Conservation (phyloP, 768 basidiomycete species). For the Lanmaoa rubissima region DNA sequence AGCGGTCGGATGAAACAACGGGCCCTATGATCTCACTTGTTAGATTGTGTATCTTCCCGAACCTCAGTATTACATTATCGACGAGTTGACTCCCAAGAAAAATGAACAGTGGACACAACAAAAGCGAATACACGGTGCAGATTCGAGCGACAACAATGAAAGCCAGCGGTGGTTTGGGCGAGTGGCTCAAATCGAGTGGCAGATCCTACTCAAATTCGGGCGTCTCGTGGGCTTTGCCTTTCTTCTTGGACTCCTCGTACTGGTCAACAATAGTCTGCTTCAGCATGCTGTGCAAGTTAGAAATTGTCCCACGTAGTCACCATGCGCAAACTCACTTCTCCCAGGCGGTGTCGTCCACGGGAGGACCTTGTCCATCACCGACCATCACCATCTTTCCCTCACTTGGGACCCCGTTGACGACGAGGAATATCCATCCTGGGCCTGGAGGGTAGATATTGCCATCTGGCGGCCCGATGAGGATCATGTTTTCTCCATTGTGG, state of each 20-base stretch:
- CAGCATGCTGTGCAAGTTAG: slow-evolving; percentile 42
- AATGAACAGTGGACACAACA: slow-evolving; percentile 1
- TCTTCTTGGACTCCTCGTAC: slow-evolving; percentile 41
- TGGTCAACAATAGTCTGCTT: slow-evolving; percentile 48
- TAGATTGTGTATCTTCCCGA: slow-evolving; percentile 9
- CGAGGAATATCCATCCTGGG: slow-evolving; percentile 72
- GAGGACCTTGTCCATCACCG: slow-evolving; percentile 62
- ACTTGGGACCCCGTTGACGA: slow-evolving; percentile 66
- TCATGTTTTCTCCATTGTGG: slow-evolving; percentile 45
- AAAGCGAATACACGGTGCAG: background rate
- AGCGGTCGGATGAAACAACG: slow-evolving; percentile 93
- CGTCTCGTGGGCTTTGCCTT: slow-evolving; percentile 21
- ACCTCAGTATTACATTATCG: slow-evolving; percentile 6
- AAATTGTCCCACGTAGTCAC: background rate
- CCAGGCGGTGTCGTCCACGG: slow-evolving; percentile 52
- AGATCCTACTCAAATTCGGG: slow-evolving; percentile 9
- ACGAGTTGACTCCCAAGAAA: slow-evolving; percentile 7
- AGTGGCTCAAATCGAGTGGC: background rate
- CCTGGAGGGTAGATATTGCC: slow-evolving; percentile 74
- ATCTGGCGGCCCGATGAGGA: slow-evolving; percentile 63
- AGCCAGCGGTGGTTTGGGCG: background rate
- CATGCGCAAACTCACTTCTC: slow-evolving; percentile 48
- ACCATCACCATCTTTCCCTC: slow-evolving; percentile 62
- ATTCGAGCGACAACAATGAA: background rate
- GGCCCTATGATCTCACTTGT: slow-evolving; percentile 51